phyloP scores from a whole-genome alignment of 345 rosid genomes.

The Garcia nutans region DNA sequence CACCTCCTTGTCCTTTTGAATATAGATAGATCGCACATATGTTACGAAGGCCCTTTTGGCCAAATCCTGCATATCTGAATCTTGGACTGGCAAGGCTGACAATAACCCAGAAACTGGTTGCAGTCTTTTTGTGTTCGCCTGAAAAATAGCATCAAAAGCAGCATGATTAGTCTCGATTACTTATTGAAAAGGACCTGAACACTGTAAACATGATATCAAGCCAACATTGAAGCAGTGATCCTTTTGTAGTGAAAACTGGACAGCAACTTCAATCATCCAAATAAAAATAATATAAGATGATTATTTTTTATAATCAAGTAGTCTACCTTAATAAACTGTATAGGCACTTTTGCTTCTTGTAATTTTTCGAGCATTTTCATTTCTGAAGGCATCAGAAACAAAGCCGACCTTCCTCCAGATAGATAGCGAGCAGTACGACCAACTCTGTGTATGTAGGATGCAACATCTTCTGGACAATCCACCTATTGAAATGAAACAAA shows the following conservation, averaged over 20 bases:
- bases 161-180: slow-evolving; percentile 14
- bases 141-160: slow-evolving; percentile 18
- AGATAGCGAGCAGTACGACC: slow-evolving; percentile 93
- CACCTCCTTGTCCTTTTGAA: slow-evolving; percentile 82
- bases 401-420: slow-evolving; percentile 69
- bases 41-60: slow-evolving; percentile 85
- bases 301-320: not conserved
- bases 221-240: not conserved
- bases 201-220: not conserved
- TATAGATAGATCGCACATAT: slow-evolving; percentile 74
- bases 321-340: slow-evolving; percentile 65
- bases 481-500: slow-evolving; percentile 41
- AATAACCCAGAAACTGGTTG: slow-evolving; percentile 67
- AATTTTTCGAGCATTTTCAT: slow-evolving; percentile 87
- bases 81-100: slow-evolving; percentile 66
- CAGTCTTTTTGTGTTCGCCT: slow-evolving; percentile 66
- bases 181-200: not conserved
- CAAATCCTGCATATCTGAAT: slow-evolving; percentile 61
- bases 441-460: slow-evolving; percentile 92
- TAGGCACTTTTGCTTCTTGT: slow-evolving; percentile 70
- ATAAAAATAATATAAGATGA: not conserved
- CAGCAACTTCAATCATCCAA: slow-evolving; percentile 4
- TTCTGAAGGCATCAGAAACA: slow-evolving; percentile 88
- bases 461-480: slow-evolving; percentile 94
- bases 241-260: not conserved